Evolutionary conservation across 139 green algal genomes (phyloP).

Genomic region (Chlorella sp.): DNA sequence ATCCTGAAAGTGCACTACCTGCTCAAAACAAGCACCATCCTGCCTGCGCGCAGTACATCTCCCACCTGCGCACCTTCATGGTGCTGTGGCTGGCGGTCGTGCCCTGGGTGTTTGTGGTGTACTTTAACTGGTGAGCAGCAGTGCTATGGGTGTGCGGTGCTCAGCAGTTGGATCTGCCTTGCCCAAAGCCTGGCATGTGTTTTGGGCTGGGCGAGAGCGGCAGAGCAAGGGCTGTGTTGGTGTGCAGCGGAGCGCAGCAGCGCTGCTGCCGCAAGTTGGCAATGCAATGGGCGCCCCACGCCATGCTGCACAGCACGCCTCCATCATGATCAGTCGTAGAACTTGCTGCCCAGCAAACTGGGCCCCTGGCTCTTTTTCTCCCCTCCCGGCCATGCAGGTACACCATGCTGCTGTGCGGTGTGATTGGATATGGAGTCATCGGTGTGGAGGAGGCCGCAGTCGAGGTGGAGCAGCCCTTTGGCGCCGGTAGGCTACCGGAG

Average conservation of each 20-base stretch:
- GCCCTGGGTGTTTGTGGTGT: conserved; percentile 16
- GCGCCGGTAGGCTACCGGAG: neutral
- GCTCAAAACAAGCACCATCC: too few species aligned
- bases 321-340: too few species aligned
- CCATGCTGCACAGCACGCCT: too few species aligned
- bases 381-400: neutral
- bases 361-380: neutral
- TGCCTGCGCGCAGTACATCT: neutral
- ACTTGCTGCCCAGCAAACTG: too few species aligned
- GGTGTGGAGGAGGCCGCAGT: conserved; percentile 42
- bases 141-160: neutral
- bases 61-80: conserved; percentile 32
- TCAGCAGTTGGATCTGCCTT: too few species aligned
- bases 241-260: too few species aligned
- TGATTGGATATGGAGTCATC: conserved; percentile 36
- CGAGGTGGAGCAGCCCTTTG: conserved; percentile 46
- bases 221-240: too few species aligned
- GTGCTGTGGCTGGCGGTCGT: conserved; percentile 32
- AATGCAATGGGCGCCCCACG: too few species aligned
- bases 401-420: conserved; percentile 20
- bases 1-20: too few species aligned
- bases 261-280: too few species aligned
- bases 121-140: conserved; percentile 19
- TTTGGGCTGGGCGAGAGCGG: too few species aligned
- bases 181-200: too few species aligned